Evolutionary conservation across 192 early-diverging fungal species (phyloP), one percentile per base, ranked within the genome.

Genomic region (Coemansia reversa): DNA sequence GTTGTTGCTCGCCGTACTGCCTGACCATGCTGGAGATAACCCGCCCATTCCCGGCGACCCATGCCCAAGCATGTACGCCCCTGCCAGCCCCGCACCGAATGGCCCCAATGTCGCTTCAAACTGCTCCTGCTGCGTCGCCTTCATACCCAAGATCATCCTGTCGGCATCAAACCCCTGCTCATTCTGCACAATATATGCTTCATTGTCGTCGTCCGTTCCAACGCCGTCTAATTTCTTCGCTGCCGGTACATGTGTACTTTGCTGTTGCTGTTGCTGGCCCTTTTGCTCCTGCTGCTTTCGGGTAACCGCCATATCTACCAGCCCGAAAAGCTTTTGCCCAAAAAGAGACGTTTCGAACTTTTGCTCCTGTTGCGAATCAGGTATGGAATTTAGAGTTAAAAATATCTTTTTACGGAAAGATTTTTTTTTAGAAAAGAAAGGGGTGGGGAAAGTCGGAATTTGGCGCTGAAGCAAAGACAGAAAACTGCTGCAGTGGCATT

Each of bases 11-110:
- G 48, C 27, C 2, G 72, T 66, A 59, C 73, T 75, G 14, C 51
- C 56, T 19, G 73, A 75, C 73, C 73, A 75, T n/a, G 73, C 63
- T 1, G 73, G 73, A 39, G 73, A 75, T 12, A 32, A 53, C 8
- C 62, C 56, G 18, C 62, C 65, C 2, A 52, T 58, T 28, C 63
- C 55, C 28, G 54, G 54, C 20, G 49, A 24, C 18, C 45, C n/a
- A 9, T 42, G 52, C 0, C 54, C 60, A 22, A 69, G 30, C 14
- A 49, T 35, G 52, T 63, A 73, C 6, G 60, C 53, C 18, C 57
- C 63, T 32, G 42, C 22, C 2, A 63, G 22, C 42, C 5, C n/a
- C 19, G 35, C 39, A 45, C 39, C 14, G 39, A 45, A 45, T 16
- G 39, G 3, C 9, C 39, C 39, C 9, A 45, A 16, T 45, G 39